A percentile compares a stretch with the other conserved stretches of the same genome.
These are phyloP conservation scores for Platanthera guangdongensis DNA, from an alignment of 106 monocot genomes.

Conservation along the genomic window DNA sequence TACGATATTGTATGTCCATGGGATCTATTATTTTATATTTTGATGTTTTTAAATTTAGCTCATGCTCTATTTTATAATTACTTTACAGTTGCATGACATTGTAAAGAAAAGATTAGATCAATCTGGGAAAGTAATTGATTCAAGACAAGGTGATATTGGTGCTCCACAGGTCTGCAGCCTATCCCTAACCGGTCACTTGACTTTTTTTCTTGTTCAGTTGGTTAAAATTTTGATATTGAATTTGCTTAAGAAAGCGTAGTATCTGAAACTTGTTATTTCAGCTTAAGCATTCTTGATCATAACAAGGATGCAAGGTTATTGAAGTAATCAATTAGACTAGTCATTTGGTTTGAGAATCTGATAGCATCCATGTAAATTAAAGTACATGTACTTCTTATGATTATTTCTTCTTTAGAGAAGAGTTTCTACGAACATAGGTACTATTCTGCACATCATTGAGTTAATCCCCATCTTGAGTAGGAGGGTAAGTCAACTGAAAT, in stretches of 20 bases:
- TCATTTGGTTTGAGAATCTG: too few relatives aligned
- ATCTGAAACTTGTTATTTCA: background rate
- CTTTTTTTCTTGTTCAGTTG: background rate
- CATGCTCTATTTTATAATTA: slow-evolving; percentile 6
- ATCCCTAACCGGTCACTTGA: background rate
- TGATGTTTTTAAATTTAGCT: background rate
- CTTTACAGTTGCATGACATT: slow-evolving; percentile 85
- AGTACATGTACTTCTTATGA: too few relatives aligned
- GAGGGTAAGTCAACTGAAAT: too few relatives aligned
- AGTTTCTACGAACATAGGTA: too few relatives aligned
- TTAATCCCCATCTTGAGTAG: too few relatives aligned
- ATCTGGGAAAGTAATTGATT: slow-evolving; percentile 71
- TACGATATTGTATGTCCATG: slow-evolving; percentile 71
- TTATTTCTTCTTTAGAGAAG: too few relatives aligned
- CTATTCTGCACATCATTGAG: too few relatives aligned
- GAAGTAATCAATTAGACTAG: background rate
- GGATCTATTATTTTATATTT: slow-evolving; percentile 7
- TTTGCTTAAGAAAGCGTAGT: background rate
- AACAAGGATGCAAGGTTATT: background rate
- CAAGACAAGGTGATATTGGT: slow-evolving; percentile 73
- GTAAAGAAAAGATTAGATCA: slow-evolving; percentile 77
- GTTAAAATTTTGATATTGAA: background rate
- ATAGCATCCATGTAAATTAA: too few relatives aligned
- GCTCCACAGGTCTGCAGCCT: slow-evolving; percentile 36
- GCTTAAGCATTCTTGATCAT: background rate